Percentiles rank a stretch among this genome's conserved stretches.
Conservation (phyloP, 176 grass and related monocot genomes). For the Phoenix roebelenii region DNA sequence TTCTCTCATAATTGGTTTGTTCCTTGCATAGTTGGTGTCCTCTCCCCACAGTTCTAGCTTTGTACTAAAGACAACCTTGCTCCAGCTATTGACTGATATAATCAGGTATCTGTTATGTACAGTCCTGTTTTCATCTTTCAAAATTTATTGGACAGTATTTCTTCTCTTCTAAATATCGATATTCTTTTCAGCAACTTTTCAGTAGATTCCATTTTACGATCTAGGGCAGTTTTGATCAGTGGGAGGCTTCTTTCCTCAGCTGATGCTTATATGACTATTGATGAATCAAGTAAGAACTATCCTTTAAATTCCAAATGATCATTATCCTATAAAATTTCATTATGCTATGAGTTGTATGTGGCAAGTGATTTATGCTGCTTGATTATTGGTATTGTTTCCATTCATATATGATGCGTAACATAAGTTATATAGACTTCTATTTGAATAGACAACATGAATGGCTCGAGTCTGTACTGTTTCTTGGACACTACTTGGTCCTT, state of each 20-base stretch:
- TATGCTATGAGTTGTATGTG: too few species aligned
- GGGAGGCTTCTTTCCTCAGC: constrained; percentile 78
- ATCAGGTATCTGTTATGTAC: constrained; percentile 43
- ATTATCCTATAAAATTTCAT: too few species aligned
- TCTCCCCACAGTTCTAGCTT: constrained; percentile 70
- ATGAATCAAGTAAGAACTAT: constrained; percentile 51
- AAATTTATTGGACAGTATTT: background rate
- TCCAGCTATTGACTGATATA: constrained; percentile 69
- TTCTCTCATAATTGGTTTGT: too few species aligned
- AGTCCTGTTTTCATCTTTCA: background rate
- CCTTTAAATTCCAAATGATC: background rate
- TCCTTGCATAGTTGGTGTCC: constrained; percentile 44
- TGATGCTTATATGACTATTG: constrained; percentile 38
- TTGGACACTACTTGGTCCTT: too few species aligned
- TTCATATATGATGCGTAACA: too few species aligned
- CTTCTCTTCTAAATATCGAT: constrained; percentile 6
- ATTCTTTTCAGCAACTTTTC: constrained; percentile 48
- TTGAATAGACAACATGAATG: too few species aligned
- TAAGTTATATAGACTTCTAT: too few species aligned
- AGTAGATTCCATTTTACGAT: constrained; percentile 58
- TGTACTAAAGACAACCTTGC: constrained; percentile 51
- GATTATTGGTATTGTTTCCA: too few species aligned
- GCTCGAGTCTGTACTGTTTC: too few species aligned
- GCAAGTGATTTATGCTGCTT: too few species aligned
- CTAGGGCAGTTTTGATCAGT: constrained; percentile 72